Base-by-base conservation (phyloP, 2,329 filamentous ascomycete genomes). In the Alternaria burnsii region DNA sequence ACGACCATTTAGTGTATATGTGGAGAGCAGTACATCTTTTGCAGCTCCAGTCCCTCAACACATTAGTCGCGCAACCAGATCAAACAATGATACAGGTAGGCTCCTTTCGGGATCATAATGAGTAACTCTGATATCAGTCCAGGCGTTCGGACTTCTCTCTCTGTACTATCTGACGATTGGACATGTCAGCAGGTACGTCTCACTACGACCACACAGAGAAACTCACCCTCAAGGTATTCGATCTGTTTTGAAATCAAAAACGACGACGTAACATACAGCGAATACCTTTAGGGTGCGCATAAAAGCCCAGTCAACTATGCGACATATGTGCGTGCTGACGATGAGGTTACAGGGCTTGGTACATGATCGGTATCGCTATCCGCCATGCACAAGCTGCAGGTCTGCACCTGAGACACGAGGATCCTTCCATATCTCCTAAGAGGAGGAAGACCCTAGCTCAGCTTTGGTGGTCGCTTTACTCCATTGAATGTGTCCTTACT, bases 391-490 rank as follows among this genome's bases (percentile, higher is more conserved):
- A 71, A 44, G 72, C 72, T 11, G 68, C 75, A 14, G 78, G 77
- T 11, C 61, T 81, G 7, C 77, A 80, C 52, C 54, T 80, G 20
- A 67, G 71, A 26, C 77, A 78, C 43, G 66, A 73, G 10, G 66
- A 70, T 48, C 63, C 65, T 5, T 63, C 66, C 18, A 52, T 70
- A 5, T 30, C 58, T 7, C 48, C 60, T 4, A 43, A 61, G 11
- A 58, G 68, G 22, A 76, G 70, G 58, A 77, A 79, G 57, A 66
- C 65, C 5, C 56, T 75, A 34, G 67, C 73, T 18, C 70, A 71
- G 20, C 69, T 76, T 18, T 81, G 79, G 79, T 79, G 79, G 75
- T 71, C 73, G 22, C 53, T 81, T 9, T 73, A 75, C 41, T 71
- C 69, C 2, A 47, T 78, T 20, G 79, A 81, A 57, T 68, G 69